A percentile compares a stretch with the other conserved stretches of the same genome.
phyloP scores from a whole-genome alignment of 106 monocot genomes.

The Dendrobium officinale region DNA sequence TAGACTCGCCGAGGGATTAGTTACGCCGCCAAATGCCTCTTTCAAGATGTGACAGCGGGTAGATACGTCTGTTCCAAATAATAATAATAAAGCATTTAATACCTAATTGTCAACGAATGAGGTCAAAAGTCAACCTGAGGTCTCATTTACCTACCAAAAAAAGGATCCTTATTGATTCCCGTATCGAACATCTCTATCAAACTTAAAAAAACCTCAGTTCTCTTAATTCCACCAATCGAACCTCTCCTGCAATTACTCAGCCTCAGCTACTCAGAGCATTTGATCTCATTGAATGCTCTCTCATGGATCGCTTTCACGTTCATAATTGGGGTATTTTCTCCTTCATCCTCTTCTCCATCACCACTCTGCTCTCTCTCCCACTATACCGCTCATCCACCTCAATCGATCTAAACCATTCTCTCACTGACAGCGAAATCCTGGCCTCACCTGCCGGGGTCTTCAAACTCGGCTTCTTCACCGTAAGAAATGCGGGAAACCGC shows the following conservation, averaged over 20 bases:
- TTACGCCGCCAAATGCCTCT: too few relatives aligned
- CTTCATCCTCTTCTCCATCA: slow-evolving; percentile 1
- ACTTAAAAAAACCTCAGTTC: neutral
- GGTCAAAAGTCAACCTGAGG: too few relatives aligned
- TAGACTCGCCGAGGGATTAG: too few relatives aligned
- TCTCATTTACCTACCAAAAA: too few relatives aligned
- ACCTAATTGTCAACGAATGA: too few relatives aligned
- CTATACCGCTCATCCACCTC: neutral
- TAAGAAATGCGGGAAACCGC: slow-evolving; percentile 5
- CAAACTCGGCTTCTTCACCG: slow-evolving; percentile 41
- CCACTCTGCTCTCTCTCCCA: neutral
- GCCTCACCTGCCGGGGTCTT: slow-evolving; percentile 18
- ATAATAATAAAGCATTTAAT: too few relatives aligned
- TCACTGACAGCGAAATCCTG: slow-evolving; percentile 15
- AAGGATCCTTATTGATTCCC: too few relatives aligned
- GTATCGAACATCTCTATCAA: neutral
- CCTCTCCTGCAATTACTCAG: neutral
- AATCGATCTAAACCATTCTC: neutral
- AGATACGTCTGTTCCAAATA: too few relatives aligned
- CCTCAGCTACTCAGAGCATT: neutral
- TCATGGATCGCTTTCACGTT: neutral
- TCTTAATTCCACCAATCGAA: too few relatives aligned
- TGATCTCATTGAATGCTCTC: neutral
- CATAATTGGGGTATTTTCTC: neutral
- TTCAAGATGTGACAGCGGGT: too few relatives aligned